A percentile compares a stretch with the other conserved stretches of the same genome.
These are phyloP conservation scores for Aspergillus chevalieri DNA, from an alignment of 2,329 filamentous ascomycete species.

Conservation along the genomic window DNA sequence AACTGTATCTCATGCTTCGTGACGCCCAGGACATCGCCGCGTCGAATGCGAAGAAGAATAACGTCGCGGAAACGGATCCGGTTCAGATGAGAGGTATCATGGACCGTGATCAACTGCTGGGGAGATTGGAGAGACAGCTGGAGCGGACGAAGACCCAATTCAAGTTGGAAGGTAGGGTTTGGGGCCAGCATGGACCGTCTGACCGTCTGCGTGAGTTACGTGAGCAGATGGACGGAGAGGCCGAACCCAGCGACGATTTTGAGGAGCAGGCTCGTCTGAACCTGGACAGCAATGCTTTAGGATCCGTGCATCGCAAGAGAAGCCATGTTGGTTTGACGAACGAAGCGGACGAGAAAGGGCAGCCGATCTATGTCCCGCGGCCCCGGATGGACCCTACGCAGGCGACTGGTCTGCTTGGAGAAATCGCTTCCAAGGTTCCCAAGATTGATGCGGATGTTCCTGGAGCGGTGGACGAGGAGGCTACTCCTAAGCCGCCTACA, in stretches of 20 bases:
- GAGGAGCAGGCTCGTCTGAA: constrained; percentile 53
- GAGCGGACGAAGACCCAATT: constrained; percentile 97
- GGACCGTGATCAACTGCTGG: constrained; percentile 87
- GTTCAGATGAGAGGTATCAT: constrained; percentile 84
- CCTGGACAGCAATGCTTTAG: constrained; percentile 67
- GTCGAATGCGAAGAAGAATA: constrained; percentile 66
- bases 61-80: constrained; percentile 59
- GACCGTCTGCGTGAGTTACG: constrained; percentile 86
- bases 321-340: constrained; percentile 36
- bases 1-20: constrained; percentile 95
- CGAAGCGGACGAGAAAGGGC: constrained; percentile 46
- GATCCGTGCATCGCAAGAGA: constrained; percentile 59
- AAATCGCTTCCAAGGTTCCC: constrained; percentile 70
- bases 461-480: constrained; percentile 10
- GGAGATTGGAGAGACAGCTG: constrained; percentile 86
- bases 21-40: constrained; percentile 95
- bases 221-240: constrained; percentile 81
- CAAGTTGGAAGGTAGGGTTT: constrained; percentile 89
- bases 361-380: constrained; percentile 61
- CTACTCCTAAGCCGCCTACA: constrained; percentile 56
- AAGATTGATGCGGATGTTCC: constrained; percentile 55
- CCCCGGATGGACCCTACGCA: constrained; percentile 59
- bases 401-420: constrained; percentile 60
- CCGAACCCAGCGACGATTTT: constrained; percentile 46
- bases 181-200: constrained; percentile 80